Conservation (phyloP, 1,284 basidiomycete genomes). For the Cystobasidium pallidum region DNA sequence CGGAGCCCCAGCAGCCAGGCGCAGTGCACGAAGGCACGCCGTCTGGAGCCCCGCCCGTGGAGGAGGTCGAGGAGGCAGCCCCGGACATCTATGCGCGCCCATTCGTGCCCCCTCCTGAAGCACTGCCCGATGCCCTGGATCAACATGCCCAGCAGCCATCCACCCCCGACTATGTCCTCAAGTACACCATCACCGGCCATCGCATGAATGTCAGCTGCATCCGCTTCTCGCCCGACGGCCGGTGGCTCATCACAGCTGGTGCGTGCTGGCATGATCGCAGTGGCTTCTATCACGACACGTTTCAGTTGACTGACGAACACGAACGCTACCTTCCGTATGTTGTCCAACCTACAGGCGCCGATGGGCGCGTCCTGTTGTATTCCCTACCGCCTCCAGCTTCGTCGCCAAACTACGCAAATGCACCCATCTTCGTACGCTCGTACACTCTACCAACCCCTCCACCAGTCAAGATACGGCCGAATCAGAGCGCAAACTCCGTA, state of each 20-base stretch:
- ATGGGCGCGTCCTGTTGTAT: slow-evolving; percentile 36
- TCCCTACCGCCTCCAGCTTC: slow-evolving; percentile 1
- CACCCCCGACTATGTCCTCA: slow-evolving; percentile 5
- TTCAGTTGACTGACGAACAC: neutral
- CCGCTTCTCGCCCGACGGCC: slow-evolving; percentile 59
- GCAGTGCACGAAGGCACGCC: no score
- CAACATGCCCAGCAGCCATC: neutral
- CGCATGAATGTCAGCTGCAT: slow-evolving; percentile 58
- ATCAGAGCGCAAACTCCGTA: slow-evolving; percentile 8
- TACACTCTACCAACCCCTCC: slow-evolving; percentile 44
- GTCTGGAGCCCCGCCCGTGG: no score
- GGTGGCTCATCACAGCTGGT: slow-evolving; percentile 58
- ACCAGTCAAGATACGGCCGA: slow-evolving; percentile 39
- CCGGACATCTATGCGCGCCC: neutral
- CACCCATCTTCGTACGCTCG: slow-evolving; percentile 48
- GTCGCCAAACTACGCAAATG: slow-evolving; percentile 4
- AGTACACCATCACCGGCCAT: slow-evolving; percentile 59
- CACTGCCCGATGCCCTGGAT: neutral
- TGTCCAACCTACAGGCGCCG: slow-evolving; percentile 35
- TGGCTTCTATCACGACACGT: neutral
- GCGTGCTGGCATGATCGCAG: slow-evolving; percentile 9
- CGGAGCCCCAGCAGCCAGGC: no score
- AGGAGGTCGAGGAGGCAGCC: no score
- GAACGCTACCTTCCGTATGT: neutral
- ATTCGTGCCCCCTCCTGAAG: neutral